Conservation (phyloP, 306 rosid species). For the Crotalaria pallida region DNA sequence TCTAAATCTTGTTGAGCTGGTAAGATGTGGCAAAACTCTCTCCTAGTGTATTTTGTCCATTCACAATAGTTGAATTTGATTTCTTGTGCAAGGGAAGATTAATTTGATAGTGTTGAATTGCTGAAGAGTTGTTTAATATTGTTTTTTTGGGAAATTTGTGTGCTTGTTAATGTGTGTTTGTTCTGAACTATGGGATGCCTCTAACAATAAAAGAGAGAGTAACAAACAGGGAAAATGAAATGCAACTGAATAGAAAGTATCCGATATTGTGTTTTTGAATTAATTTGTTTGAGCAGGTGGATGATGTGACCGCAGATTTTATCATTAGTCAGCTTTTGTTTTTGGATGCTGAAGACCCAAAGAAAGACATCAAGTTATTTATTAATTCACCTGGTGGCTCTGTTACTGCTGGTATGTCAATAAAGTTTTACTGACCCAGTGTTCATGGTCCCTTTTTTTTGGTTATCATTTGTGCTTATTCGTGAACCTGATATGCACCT, state of each 20-base stretch:
- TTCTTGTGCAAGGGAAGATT: neutral
- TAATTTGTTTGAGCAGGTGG: conserved; percentile 60
- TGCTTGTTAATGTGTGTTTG: neutral
- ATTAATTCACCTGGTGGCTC: conserved; percentile 98
- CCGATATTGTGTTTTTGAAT: conserved; percentile 2
- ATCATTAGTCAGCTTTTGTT: conserved; percentile 80
- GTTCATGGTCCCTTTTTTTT: neutral
- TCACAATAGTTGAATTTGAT: no score
- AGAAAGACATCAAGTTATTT: conserved; percentile 73
- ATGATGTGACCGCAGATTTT: conserved; percentile 87
- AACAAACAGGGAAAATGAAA: neutral
- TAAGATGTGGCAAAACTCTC: no score
- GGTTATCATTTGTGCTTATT: neutral
- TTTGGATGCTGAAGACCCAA: conserved; percentile 87
- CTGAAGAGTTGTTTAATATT: neutral
- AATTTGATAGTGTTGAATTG: neutral
- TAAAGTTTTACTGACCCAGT: neutral
- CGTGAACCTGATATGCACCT: neutral
- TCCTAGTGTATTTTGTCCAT: no score
- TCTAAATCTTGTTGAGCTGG: no score
- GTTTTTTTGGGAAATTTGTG: neutral
- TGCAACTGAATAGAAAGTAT: neutral
- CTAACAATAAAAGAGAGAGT: neutral
- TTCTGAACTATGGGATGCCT: neutral
- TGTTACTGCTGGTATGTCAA: conserved; percentile 74